A percentile compares a stretch with the other conserved stretches of the same genome.
Conservation (phyloP, 208 protist species). For the Trypanosoma theileri region DNA sequence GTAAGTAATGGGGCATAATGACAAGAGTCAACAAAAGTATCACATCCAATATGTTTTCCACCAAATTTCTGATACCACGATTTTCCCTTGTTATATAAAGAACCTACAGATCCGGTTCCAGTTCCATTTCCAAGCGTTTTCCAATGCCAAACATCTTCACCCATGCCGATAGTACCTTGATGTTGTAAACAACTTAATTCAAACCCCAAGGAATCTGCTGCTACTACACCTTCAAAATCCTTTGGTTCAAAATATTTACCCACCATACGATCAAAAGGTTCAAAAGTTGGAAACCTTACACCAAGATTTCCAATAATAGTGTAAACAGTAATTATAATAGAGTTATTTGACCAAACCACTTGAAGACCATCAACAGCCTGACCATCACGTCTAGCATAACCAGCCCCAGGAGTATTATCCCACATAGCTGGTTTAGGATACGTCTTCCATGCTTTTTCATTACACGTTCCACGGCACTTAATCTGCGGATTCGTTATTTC, state of each 20-base stretch:
- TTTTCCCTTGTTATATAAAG: conserved; percentile 50
- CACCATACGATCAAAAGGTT: conserved; percentile 42
- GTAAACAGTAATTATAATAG: conserved; percentile 68
- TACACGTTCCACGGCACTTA: conserved; percentile 72
- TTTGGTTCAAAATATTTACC: conserved; percentile 57
- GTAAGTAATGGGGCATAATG: conserved; percentile 79
- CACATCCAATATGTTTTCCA: conserved; percentile 76
- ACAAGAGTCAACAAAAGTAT: conserved; percentile 76
- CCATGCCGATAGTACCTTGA: conserved; percentile 54
- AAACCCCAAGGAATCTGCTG: conserved; percentile 49
- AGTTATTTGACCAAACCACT: conserved; percentile 58
- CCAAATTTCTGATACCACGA: conserved; percentile 90
- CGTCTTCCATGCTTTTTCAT: conserved; percentile 67
- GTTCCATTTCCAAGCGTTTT: conserved; percentile 37
- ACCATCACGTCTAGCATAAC: conserved; percentile 58
- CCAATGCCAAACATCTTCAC: conserved; percentile 78
- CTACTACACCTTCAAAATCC: conserved; percentile 47
- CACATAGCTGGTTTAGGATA: conserved; percentile 56
- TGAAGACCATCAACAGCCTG: conserved; percentile 51
- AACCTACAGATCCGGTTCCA: conserved; percentile 54
- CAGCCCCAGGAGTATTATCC: conserved; percentile 57
- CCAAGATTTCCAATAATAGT: conserved; percentile 77
- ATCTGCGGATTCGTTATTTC: conserved; percentile 60
- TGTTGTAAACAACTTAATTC: conserved; percentile 65
- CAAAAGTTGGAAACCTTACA: conserved; percentile 84